Evolutionary conservation across 1,139 yeast genomes (phyloP).

Genomic region (Geotrichum australiense): DNA sequence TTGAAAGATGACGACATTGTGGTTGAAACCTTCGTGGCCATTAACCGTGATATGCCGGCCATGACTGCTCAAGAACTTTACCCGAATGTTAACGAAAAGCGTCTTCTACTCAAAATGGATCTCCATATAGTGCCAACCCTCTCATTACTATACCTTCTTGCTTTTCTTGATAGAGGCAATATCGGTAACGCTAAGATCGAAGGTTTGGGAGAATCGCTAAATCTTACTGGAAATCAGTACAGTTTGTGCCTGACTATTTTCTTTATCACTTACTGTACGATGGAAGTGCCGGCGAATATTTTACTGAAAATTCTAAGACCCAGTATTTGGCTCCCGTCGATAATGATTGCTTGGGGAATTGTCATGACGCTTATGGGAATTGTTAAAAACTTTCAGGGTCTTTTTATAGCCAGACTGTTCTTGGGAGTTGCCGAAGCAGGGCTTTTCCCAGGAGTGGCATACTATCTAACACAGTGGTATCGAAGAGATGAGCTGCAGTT

Average conservation of each 20-base stretch:
- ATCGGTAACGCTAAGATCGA: slow-evolving; percentile 56
- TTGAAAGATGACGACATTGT: neutral
- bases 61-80: slow-evolving; percentile 12
- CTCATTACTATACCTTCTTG: slow-evolving; percentile 46
- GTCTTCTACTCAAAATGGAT: slow-evolving; percentile 22
- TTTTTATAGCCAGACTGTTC: slow-evolving; percentile 42
- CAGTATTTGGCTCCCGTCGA: slow-evolving; percentile 41
- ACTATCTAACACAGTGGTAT: slow-evolving; percentile 31
- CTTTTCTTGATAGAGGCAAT: slow-evolving; percentile 52
- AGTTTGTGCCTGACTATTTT: slow-evolving; percentile 48
- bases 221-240: slow-evolving; percentile 42
- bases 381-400: slow-evolving; percentile 39
- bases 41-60: neutral
- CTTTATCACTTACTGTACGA: slow-evolving; percentile 46
- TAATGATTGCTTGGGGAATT: slow-evolving; percentile 48
- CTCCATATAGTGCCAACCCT: slow-evolving; percentile 27
- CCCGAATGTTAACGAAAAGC: slow-evolving; percentile 11
- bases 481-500: slow-evolving; percentile 40
- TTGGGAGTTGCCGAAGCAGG: slow-evolving; percentile 25
- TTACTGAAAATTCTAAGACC: slow-evolving; percentile 31
- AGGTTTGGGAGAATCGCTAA: slow-evolving; percentile 46
- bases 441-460: slow-evolving; percentile 31
- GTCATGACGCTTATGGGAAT: slow-evolving; percentile 43
- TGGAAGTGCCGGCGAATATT: slow-evolving; percentile 46
- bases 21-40: neutral